phyloP scores from a whole-genome alignment of 1,284 basidiomycete genomes.

The Microbotryomycetes sp. region DNA sequence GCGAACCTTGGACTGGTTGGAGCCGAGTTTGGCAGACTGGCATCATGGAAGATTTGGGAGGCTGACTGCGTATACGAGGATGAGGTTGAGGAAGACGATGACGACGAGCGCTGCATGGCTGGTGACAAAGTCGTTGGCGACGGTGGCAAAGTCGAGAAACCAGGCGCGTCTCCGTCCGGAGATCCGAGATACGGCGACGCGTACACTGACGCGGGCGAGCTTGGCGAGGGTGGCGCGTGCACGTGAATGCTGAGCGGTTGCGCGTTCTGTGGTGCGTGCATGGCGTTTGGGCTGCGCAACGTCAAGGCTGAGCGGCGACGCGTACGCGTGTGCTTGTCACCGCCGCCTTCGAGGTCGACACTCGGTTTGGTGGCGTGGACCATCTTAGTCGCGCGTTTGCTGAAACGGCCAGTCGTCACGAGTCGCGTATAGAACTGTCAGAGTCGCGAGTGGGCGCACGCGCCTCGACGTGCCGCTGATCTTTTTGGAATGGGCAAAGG shows the following conservation, averaged over 20 bases:
- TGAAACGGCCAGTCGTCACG: too few relatives aligned
- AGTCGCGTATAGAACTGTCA: not conserved
- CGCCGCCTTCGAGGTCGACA: conserved; percentile 44
- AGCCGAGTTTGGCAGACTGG: not conserved
- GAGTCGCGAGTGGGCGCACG: not conserved
- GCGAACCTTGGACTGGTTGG: not conserved
- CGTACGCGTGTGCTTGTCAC: conserved; percentile 12
- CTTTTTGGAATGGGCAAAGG: too few relatives aligned
- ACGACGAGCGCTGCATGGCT: not conserved
- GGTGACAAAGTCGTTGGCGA: conserved; percentile 8
- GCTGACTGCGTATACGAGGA: not conserved
- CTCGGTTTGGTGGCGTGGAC: conserved; percentile 44
- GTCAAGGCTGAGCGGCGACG: conserved; percentile 2
- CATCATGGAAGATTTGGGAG: not conserved
- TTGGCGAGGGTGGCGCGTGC: conserved; percentile 1
- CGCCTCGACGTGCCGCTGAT: too few relatives aligned
- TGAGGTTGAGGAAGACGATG: not conserved
- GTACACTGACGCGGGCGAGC: conserved; percentile 12
- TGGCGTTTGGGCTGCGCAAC: not conserved
- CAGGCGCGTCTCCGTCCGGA: not conserved
- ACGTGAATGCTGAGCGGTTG: not conserved
- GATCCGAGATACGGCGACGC: not conserved
- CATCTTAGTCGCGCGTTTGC: not conserved
- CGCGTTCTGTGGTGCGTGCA: conserved; percentile 1
- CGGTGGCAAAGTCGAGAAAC: conserved; percentile 16